phyloP scores from a whole-genome alignment of 768 basidiomycete genomes.

The Sporobolomyces phaffii region DNA sequence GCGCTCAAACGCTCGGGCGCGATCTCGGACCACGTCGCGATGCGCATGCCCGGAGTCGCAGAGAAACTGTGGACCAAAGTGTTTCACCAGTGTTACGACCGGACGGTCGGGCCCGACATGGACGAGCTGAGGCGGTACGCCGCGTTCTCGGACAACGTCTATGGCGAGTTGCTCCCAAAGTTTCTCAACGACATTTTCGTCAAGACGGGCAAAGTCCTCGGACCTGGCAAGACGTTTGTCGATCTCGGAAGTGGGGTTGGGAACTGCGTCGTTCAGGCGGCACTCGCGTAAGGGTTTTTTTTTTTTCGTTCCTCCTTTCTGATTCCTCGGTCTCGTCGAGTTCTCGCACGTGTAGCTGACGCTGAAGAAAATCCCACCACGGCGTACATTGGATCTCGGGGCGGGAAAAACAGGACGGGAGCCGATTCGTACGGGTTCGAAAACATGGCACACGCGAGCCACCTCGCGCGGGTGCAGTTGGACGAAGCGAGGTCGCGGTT shows the following conservation, averaged over 20 bases:
- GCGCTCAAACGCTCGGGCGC: conserved; percentile 13
- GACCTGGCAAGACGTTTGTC: conserved; percentile 62
- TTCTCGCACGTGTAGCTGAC: too few species aligned
- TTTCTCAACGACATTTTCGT: conserved; percentile 49
- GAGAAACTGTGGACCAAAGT: conserved; percentile 65
- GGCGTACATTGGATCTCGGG: too few species aligned
- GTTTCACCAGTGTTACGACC: conserved; percentile 85
- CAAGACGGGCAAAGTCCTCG: conserved; percentile 52
- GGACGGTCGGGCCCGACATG: conserved; percentile 85
- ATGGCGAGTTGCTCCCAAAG: conserved; percentile 80
- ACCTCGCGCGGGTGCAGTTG: conserved; percentile 69
- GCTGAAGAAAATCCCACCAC: too few species aligned
- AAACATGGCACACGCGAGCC: conserved; percentile 68
- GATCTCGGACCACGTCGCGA: conserved; percentile 6
- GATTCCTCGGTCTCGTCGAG: background rate
- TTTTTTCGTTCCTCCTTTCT: background rate
- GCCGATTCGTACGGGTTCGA: conserved; percentile 74
- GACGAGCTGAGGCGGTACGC: conserved; percentile 69
- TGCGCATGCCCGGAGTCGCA: conserved; percentile 55
- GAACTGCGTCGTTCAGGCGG: conserved; percentile 74
- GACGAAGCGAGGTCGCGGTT: conserved; percentile 69
- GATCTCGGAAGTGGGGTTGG: conserved; percentile 83
- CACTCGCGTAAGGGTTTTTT: conserved; percentile 55
- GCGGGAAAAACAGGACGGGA: conserved; percentile 53
- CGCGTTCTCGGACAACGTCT: conserved; percentile 73